Evolutionary conservation across 495 filamentous ascomycete species (phyloP).

Genomic region (Sabuloglossum arenarium): DNA sequence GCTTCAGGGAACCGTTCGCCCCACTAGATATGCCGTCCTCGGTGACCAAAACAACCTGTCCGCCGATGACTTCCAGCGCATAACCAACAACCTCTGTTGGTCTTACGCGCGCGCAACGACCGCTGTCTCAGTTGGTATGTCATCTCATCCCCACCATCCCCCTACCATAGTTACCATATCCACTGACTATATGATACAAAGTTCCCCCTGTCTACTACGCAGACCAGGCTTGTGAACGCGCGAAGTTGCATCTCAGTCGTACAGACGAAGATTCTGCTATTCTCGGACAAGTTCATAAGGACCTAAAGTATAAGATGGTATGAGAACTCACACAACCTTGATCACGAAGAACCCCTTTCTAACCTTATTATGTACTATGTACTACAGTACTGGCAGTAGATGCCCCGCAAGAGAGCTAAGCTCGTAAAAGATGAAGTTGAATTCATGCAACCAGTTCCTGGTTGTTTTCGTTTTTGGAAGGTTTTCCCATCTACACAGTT

Average conservation of each 20-base stretch:
- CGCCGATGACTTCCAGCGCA: constrained; percentile 19
- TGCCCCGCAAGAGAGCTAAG: too few relatives aligned
- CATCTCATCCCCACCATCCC: neutral
- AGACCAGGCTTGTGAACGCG: constrained; percentile 51
- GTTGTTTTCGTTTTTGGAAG: too few relatives aligned
- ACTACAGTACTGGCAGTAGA: neutral
- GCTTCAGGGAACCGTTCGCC: constrained; percentile 66
- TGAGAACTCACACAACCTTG: neutral
- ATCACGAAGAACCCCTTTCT: neutral
- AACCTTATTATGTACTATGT: neutral
- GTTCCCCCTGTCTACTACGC: constrained; percentile 64
- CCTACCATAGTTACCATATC: neutral
- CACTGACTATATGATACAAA: neutral
- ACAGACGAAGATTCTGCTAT: neutral
- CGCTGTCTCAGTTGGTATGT: constrained; percentile 44
- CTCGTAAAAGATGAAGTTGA: too few relatives aligned
- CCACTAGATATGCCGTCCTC: constrained; percentile 52
- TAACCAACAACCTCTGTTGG: constrained; percentile 59
- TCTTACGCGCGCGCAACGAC: constrained; percentile 62
- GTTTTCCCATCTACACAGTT: too few relatives aligned
- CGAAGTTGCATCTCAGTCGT: constrained; percentile 37
- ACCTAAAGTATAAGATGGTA: constrained; percentile 1
- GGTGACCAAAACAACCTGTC: constrained; percentile 37
- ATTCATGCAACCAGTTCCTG: too few relatives aligned
- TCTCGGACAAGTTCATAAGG: constrained; percentile 1